phyloP scores from a whole-genome alignment of 2,329 filamentous ascomycete genomes.

The Botryotinia calthae region DNA sequence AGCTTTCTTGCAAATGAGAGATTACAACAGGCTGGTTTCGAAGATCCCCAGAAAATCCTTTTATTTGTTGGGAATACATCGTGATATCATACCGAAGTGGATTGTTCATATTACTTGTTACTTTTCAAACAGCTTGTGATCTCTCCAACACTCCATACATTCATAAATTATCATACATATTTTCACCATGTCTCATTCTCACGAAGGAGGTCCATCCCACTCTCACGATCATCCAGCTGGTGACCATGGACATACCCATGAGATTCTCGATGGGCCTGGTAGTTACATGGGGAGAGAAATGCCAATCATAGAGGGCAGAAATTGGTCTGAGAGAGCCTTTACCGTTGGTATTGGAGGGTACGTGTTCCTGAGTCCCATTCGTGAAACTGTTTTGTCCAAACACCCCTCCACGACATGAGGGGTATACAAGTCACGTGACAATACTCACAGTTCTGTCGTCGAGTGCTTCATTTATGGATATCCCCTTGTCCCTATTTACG shows the following conservation, averaged over 20 bases:
- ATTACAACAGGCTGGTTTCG: background rate
- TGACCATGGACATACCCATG: slow-evolving; percentile 92
- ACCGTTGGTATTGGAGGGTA: slow-evolving; percentile 98
- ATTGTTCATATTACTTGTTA: background rate
- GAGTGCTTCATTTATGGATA: background rate
- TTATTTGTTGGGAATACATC: background rate
- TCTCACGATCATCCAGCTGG: slow-evolving; percentile 50
- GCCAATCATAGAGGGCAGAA: slow-evolving; percentile 83
- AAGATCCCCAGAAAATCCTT: background rate
- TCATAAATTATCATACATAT: background rate
- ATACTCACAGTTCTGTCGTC: background rate
- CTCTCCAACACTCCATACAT: background rate
- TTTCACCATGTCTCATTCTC: slow-evolving; percentile 29
- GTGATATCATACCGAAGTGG: background rate
- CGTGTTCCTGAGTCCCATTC: slow-evolving; percentile 23
- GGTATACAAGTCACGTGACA: slow-evolving; percentile 24
- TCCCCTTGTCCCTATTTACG: background rate
- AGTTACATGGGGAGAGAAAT: slow-evolving; percentile 88
- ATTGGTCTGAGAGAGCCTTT: slow-evolving; percentile 87
- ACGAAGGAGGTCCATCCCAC: slow-evolving; percentile 50
- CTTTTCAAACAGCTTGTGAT: background rate
- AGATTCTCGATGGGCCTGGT: slow-evolving; percentile 90
- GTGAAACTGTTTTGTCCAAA: background rate
- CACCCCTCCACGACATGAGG: slow-evolving; percentile 20
- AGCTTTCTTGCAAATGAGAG: background rate